Base-by-base conservation (phyloP, 169 alveolate species). In the Plasmodium fragile region DNA sequence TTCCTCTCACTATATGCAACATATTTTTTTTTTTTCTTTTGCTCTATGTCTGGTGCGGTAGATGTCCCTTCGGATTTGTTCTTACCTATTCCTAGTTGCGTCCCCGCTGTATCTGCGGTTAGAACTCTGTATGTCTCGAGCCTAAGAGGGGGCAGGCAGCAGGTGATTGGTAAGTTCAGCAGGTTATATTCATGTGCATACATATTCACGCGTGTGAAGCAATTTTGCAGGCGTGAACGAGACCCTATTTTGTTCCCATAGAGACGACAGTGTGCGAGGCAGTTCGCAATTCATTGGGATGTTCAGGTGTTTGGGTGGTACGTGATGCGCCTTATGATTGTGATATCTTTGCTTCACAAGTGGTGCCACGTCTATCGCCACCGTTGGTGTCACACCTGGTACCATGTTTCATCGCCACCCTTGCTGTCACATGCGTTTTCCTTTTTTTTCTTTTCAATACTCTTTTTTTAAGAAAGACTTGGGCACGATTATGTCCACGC, bases 401-500 rank as follows among this genome's bases (percentile, higher is more conserved):
- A 16, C 59, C 59, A 16, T 4, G 53, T 59, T n/a, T 59, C 7
- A 59, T n/a, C 30, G 34, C 32, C 75, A 36, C n/a, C 36, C 43
- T n/a, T 25, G 10, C 43, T 30, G 43, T 16, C 18, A 18, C 82
- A 18, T 18, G 11, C 53, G 43, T 75, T 75, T 34, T 75, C 53
- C 34, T 75, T 34, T 34, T 39, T 65, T 8, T 65, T 70, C 18
- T 80, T 28, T 59, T 6, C 81, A 87, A 36, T 87, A 87, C 93
- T 78, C 89, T 87, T 34, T 87, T 22, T 41, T 52, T 7, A 87
- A 55, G 34, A 55, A 87, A 34, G 73, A 34, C 34, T 77, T 39
- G 18, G 93, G 89, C 18, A 87, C 49, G 36, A 77, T 11, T 53
- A 87, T 59, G 25, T 87, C 93, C 43, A 59, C 81, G 16, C 39